Base-by-base conservation (phyloP, 2,329 filamentous ascomycete genomes). In the Penicillium sp. region DNA sequence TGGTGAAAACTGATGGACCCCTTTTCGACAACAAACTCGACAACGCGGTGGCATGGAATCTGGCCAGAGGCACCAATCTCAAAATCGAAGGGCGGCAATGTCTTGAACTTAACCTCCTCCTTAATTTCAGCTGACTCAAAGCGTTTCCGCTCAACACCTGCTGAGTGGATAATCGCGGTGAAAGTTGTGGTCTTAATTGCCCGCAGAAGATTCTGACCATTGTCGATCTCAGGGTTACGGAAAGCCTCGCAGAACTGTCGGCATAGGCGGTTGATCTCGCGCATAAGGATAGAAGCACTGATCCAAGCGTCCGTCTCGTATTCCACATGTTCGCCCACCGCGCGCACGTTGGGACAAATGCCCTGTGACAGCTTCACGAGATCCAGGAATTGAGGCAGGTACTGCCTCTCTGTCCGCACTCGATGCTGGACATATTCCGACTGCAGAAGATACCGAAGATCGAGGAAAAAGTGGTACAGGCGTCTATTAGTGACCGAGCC, bases 281-380 rank as follows among this genome's bases (percentile, higher is more conserved):
- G 80, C 34, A 93, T 96, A 42, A 98, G 86, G 35, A 97, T 76
- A 5, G 90, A 95, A 3, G 93, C 91, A 42, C 87, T 94, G 37
- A 98, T 97, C 93, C 93, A 98, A 14, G 88, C 86, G 67, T 98
- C 94, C 2, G 90, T 94, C 67, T 98, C 93, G 60, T 97, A 98
- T 64, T 98, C 94, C 20, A 98, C 87, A 63, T 98, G 93, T 59
- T 97, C 93, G 11, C 90, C 89, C 15, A 96, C 80, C 2, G 91
- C 93, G 47, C 94, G 80, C 31, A 90, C 76, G 57, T 97, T 98
- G 1, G 93, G 93, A 55, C 91, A 96, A 40, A 98, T 96, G 18
- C 93, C 91, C 69, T 98, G 94, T 51, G 96, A 90, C 31, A 98
- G 77, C 65, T 96, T 96, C 49, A 95, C 88, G 11, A 98, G 74